Evolutionary conservation across 2,329 filamentous ascomycete species (phyloP).

Genomic region (Grosmannia serpens): DNA sequence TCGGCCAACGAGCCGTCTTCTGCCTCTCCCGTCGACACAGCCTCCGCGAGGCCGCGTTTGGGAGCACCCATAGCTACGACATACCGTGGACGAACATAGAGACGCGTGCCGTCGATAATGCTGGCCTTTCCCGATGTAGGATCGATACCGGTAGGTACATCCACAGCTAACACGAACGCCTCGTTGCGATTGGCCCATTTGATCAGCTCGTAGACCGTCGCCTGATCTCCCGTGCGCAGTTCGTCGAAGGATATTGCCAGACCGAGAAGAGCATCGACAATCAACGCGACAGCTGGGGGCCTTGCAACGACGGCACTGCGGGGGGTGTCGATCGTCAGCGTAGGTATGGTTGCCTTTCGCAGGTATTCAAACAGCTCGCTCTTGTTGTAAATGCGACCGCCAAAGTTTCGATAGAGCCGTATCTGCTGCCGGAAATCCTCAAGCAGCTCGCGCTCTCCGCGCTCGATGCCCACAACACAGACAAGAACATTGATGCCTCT

Average conservation of each 20-base stretch:
- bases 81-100: conserved; percentile 72
- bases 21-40: conserved; percentile 48
- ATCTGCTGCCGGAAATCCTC: conserved; percentile 73
- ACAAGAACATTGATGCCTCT: conserved; percentile 71
- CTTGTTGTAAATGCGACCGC: conserved; percentile 58
- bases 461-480: conserved; percentile 74
- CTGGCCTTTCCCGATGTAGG: conserved; percentile 59
- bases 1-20: conserved; percentile 23
- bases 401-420: conserved; percentile 72
- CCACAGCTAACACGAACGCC: conserved; percentile 73
- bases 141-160: conserved; percentile 81
- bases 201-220: conserved; percentile 77
- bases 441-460: conserved; percentile 65
- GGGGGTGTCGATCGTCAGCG: conserved; percentile 24
- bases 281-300: conserved; percentile 60
- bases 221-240: conserved; percentile 69
- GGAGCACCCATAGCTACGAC: conserved; percentile 81
- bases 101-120: conserved; percentile 59
- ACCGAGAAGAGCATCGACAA: conserved; percentile 81
- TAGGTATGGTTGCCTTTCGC: conserved; percentile 31
- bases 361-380: conserved; percentile 49
- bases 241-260: conserved; percentile 84
- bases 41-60: conserved; percentile 71
- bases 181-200: conserved; percentile 88
- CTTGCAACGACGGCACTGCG: conserved; percentile 31